Base-by-base conservation (phyloP, 1,284 basidiomycete genomes). In the Tilletia setariae region DNA sequence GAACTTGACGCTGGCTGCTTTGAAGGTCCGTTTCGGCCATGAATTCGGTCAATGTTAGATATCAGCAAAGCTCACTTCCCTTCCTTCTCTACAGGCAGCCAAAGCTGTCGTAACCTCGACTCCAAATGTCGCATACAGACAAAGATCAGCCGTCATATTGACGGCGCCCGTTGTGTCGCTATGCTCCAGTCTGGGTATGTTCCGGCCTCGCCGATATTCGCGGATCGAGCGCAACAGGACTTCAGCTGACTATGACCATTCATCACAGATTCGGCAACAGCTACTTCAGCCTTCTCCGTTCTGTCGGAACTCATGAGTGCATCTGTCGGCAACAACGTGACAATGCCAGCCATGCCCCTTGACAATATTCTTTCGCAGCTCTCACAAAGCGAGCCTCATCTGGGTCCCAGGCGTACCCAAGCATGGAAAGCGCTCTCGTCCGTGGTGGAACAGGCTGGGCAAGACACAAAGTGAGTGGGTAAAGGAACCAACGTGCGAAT, bases 161-260 rank as follows among this genome's bases (percentile, higher is more conserved):
- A 61, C 56, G 2, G 30, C 56, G 23, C 56, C 56, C 2, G 56
- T 61, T 16, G n/a, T 61, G 8, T 32, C 56, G 8, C 56, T 61
- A 19, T 61, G 56, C 56, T 61, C 56, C 15, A 61, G 56, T 35
- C 28, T 30, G n/a, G 56, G 56, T 61, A 16, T 9, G 56, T 61
- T 8, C 30, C 19, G 7, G 8, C 28, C 13, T 51, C 11, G 8
- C 51, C 11, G 16, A 7, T 3, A 23, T 16, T 4, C 4, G 21
- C 21, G 6, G 19, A 6, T 40, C 35, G 46, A 49, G 46, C 46
- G 6, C 46, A 6, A 6, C 7, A 19, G 6, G 46, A 49, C 46
- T n/a, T n/a, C 6, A n/a, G 19, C 46, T 49, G 19, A 49, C 35
- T 40, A 40, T 40, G 6, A 40, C 35, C 35, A 40, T 40, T 40